A percentile compares a stretch with the other conserved stretches of the same genome.
Conservation (phyloP, 257 asterid genomes). For the Nicotiana noctiflora region DNA sequence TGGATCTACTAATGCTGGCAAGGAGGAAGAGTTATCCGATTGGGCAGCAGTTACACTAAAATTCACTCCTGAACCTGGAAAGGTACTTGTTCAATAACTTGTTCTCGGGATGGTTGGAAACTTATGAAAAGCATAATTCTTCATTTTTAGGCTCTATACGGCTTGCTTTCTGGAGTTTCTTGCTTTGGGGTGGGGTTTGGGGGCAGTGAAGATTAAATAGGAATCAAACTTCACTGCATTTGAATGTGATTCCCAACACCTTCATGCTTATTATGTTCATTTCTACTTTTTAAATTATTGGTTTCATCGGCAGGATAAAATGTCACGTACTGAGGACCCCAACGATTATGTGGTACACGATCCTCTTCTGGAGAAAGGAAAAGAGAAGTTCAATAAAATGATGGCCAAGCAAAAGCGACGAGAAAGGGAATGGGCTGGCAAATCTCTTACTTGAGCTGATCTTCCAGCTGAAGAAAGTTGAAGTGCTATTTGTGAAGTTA, state of each 20-base stretch:
- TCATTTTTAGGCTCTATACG: not conserved
- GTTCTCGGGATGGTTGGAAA: not conserved
- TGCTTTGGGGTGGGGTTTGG: not conserved
- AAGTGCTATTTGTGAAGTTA: not conserved
- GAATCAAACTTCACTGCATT: not conserved
- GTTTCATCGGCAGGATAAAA: constrained; percentile 49
- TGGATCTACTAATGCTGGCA: constrained; percentile 32
- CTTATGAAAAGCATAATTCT: not conserved
- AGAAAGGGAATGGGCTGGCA: constrained; percentile 96
- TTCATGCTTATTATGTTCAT: not conserved
- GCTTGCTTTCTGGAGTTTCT: not conserved
- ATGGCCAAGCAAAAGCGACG: constrained; percentile 77
- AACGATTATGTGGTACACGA: constrained; percentile 88
- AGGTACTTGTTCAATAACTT: constrained; percentile 46
- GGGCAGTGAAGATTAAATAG: not conserved
- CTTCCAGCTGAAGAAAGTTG: not conserved
- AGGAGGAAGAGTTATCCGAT: constrained; percentile 47
- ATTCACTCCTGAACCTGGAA: constrained; percentile 70
- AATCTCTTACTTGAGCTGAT: constrained; percentile 54
- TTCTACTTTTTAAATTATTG: not conserved
- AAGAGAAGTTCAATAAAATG: constrained; percentile 91
- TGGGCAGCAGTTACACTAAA: constrained; percentile 59
- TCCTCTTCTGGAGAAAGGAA: constrained; percentile 94
- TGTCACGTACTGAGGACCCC: constrained; percentile 84
- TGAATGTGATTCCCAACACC: not conserved